Percentiles rank a stretch among this genome's conserved stretches.
These are phyloP conservation scores for Tillandsia leiboldiana DNA, from an alignment of 176 grass and related monocot species.

Conservation along the genomic window DNA sequence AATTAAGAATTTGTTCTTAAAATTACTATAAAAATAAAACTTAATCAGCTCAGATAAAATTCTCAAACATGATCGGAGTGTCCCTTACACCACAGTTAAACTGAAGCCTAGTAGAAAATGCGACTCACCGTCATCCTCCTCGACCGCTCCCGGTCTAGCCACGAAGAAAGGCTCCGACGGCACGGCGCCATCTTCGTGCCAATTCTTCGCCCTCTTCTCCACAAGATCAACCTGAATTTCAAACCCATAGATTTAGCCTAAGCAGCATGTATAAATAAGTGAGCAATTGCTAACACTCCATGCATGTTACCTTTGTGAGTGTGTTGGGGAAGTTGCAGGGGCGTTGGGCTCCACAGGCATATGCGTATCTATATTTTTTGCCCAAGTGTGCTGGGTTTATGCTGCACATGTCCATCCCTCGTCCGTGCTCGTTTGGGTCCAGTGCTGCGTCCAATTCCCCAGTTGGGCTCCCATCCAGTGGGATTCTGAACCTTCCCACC, in stretches of 20 bases:
- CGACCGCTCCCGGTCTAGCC: constrained; percentile 53
- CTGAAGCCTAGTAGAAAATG: too few species aligned
- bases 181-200: constrained; percentile 83
- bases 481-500: constrained; percentile 88
- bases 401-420: constrained; percentile 96
- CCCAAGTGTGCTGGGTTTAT: constrained; percentile 77
- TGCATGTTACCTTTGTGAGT: constrained; percentile 49
- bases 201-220: constrained; percentile 75
- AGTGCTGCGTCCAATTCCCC: constrained; percentile 66
- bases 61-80: too few species aligned
- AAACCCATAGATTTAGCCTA: background rate
- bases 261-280: background rate
- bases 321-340: constrained; percentile 99
- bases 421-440: constrained; percentile 74
- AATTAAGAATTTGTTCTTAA: too few species aligned
- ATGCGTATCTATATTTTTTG: constrained; percentile 78
- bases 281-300: background rate
- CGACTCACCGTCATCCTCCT: constrained; percentile 86
- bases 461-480: constrained; percentile 62
- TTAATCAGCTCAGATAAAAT: background rate
- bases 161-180: constrained; percentile 96
- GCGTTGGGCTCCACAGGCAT: constrained; percentile 75
- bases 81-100: too few species aligned
- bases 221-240: constrained; percentile 51
- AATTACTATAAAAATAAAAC: background rate